Evolutionary conservation across 2,329 filamentous ascomycete genomes (phyloP), one percentile per base, ranked within the genome.

Genomic region (Sporothrix schenckii): DNA sequence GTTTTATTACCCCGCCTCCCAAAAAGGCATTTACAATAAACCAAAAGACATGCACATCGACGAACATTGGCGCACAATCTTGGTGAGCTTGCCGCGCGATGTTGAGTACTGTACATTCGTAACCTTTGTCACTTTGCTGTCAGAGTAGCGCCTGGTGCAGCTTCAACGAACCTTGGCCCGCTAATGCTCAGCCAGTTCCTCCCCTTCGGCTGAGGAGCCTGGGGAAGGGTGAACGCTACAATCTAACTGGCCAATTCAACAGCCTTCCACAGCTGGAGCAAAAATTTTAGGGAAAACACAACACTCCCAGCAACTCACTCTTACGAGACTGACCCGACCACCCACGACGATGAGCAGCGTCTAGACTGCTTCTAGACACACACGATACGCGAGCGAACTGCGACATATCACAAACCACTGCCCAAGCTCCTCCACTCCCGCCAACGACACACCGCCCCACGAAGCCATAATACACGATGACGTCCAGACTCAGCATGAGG

Each of bases 171-270:
- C 19, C 11, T 58, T 19, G 65, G 34, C 69, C 69, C 69, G 69
- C 66, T 71, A 65, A 68, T 68, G 44, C 16, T 39, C 21, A 39
- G 7, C 58, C 58, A 21, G n/a, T n/a, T 16, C 10, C 39, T 39
- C 16, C 21, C 19, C n/a, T 39, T 19, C 11, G 3, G 16, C 21
- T 9, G 34, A 24, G 24, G 24, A 24, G 24, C 2, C 24, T 24
- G 39, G 4, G 13, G 49, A 54, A 44, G 53, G 67, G 44, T 19
- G 39, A 9, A 27, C 34, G 54, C 30, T 21, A 54, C 52, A 69
- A 53, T 60, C 61, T 72, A n/a, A 73, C 70, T 72, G 70, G 72
- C 68, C 72, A 73, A 69, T 73, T 71, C 65, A 24, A 47, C 24
- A 50, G 58, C 68, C 58, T 56, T 63, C 30, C 30, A 27, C 65